Conservation (phyloP, 2,329 filamentous ascomycete species). For the Cercospora nicotianae region DNA sequence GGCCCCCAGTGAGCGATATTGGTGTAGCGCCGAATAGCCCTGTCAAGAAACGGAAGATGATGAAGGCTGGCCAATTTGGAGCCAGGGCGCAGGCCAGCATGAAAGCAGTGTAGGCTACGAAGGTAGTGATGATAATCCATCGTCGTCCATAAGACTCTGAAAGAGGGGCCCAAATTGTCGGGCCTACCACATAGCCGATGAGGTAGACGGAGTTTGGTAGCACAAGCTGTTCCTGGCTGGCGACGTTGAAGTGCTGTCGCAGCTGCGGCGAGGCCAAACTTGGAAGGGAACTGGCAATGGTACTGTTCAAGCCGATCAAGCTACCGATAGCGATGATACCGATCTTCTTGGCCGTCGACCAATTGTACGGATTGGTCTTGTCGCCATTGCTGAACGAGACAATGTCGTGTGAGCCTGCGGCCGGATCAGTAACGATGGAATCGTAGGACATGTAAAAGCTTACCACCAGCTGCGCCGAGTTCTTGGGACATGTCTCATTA, state of each 20-base stretch:
- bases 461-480: background rate
- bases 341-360: constrained; percentile 47
- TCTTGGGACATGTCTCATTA: background rate
- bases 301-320: constrained; percentile 63
- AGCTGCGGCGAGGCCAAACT: constrained; percentile 62
- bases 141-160: constrained; percentile 47
- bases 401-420: constrained; percentile 23
- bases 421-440: background rate
- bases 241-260: constrained; percentile 56
- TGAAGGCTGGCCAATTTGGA: constrained; percentile 32
- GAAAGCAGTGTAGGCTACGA: constrained; percentile 18
- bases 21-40: constrained; percentile 24
- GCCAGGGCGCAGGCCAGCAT: constrained; percentile 48
- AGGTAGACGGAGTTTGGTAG: constrained; percentile 51
- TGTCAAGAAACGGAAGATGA: constrained; percentile 21
- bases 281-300: constrained; percentile 62
- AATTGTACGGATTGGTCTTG: constrained; percentile 40
- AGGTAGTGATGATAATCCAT: constrained; percentile 36
- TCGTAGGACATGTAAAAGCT: background rate
- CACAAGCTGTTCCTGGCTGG: constrained; percentile 40
- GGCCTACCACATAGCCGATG: constrained; percentile 45
- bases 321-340: constrained; percentile 55
- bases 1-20: constrained; percentile 22
- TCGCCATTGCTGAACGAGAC: constrained; percentile 43
- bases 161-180: constrained; percentile 46